Evolutionary conservation across 441 rosid genomes (phyloP).

Genomic region (Populus trichocarpa): DNA sequence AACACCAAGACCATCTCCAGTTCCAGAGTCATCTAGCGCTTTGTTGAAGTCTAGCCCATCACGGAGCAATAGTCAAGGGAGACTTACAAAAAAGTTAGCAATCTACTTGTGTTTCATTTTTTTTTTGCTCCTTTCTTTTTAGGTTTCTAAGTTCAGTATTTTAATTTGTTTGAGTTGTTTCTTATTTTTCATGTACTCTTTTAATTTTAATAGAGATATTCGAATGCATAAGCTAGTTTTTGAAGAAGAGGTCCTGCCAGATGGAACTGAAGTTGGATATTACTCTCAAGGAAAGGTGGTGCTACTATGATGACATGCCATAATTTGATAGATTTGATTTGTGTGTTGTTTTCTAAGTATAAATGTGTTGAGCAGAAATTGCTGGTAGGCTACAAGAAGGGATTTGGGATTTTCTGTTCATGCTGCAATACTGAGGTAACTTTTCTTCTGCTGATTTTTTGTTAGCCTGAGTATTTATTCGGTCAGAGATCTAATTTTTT

Average conservation of each 20-base stretch:
- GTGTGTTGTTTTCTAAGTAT: constrained; percentile 22
- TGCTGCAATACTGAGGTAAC: constrained; percentile 82
- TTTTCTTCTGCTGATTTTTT: constrained; percentile 10
- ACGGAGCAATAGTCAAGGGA: constrained; percentile 55
- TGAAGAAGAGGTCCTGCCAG: constrained; percentile 77
- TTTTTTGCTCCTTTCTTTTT: background rate
- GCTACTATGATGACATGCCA: background rate
- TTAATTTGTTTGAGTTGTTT: background rate
- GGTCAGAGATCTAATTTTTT: constrained; percentile 20
- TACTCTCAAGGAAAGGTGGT: constrained; percentile 78
- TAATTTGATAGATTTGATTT: constrained; percentile 10
- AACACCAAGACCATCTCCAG: constrained; percentile 35
- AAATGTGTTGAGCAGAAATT: constrained; percentile 58
- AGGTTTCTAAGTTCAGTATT: background rate
- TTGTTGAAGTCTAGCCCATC: constrained; percentile 38
- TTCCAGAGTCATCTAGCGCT: constrained; percentile 34
- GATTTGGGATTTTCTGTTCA: constrained; percentile 73
- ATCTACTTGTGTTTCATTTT: constrained; percentile 6
- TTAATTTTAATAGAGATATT: constrained; percentile 54
- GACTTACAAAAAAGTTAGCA: constrained; percentile 76
- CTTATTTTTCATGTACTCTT: background rate
- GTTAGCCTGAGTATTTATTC: constrained; percentile 2
- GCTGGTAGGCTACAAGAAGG: constrained; percentile 81
- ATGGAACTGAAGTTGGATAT: constrained; percentile 93
- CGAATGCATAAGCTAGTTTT: constrained; percentile 85